A percentile compares a stretch with the other conserved stretches of the same genome.
Conservation (phyloP, 192 early-diverging fungal species). For the Neocallimastix lanati region DNA sequence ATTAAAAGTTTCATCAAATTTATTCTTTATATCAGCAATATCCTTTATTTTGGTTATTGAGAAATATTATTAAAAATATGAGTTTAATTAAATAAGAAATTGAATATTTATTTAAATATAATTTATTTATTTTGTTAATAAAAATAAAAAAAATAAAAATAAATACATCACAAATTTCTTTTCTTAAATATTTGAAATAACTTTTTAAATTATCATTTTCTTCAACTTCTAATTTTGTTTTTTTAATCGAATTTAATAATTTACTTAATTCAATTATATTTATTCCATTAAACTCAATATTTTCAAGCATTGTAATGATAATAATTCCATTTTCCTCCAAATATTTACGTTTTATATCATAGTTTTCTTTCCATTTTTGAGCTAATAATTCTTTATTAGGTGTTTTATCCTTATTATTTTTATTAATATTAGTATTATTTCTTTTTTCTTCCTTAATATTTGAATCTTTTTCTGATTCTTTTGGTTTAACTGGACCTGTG, state of each 20-base stretch:
- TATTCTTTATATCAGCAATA: constrained; percentile 9
- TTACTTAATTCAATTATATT: neutral
- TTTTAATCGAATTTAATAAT: neutral
- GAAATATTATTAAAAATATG: no score
- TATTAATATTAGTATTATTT: neutral
- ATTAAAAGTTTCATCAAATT: constrained; percentile 23
- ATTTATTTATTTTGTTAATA: no score
- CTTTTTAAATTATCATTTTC: constrained; percentile 14
- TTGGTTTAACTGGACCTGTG: constrained; percentile 1
- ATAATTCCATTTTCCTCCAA: neutral
- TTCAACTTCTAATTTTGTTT: constrained; percentile 8
- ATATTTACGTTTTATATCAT: neutral
- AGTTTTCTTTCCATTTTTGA: neutral
- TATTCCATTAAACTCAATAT: neutral
- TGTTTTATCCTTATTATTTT: neutral
- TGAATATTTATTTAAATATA: no score
- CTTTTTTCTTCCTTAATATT: constrained; percentile 2
- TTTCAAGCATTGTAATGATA: neutral
- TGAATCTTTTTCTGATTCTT: neutral
- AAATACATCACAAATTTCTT: constrained; percentile 8
- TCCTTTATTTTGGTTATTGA: neutral
- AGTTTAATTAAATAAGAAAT: no score
- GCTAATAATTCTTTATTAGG: neutral
- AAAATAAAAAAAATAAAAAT: neutral
- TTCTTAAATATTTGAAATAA: constrained; percentile 11